These are phyloP conservation scores for Fusarium bactridioides DNA, from an alignment of 2,329 filamentous ascomycete species.

Conservation along the genomic window DNA sequence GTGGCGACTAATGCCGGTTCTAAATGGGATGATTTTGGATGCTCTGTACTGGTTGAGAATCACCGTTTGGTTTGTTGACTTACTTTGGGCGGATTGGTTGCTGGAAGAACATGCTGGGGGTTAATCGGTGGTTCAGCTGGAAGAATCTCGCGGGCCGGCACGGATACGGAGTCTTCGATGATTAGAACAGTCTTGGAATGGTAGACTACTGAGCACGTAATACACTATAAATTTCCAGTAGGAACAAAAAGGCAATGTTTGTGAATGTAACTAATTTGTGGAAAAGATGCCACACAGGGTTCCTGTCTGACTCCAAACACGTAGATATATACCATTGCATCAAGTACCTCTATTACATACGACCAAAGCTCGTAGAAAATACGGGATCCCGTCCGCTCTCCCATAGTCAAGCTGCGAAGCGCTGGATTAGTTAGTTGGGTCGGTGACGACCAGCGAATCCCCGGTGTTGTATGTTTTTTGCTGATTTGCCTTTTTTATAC, in stretches of 20 bases:
- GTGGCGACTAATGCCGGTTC: background rate
- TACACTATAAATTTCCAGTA: background rate
- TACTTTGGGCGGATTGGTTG: background rate
- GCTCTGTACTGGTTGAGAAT: too few species aligned
- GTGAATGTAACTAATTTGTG: background rate
- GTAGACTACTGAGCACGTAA: background rate
- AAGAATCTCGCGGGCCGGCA: background rate
- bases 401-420: too few species aligned
- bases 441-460: too few species aligned
- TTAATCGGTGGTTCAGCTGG: background rate
- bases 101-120: background rate
- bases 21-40: background rate
- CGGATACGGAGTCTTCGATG: background rate
- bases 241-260: background rate
- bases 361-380: background rate
- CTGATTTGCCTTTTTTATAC: background rate
- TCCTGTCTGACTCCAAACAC: accelerated
- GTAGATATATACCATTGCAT: accelerated
- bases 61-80: background rate
- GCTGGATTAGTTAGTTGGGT: too few species aligned
- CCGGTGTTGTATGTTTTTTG: background rate
- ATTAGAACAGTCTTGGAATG: background rate
- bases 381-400: too few species aligned
- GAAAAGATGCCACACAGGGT: background rate
- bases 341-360: accelerated